phyloP scores from a whole-genome alignment of 169 alveolate species.

The Plasmodium falciparum region DNA sequence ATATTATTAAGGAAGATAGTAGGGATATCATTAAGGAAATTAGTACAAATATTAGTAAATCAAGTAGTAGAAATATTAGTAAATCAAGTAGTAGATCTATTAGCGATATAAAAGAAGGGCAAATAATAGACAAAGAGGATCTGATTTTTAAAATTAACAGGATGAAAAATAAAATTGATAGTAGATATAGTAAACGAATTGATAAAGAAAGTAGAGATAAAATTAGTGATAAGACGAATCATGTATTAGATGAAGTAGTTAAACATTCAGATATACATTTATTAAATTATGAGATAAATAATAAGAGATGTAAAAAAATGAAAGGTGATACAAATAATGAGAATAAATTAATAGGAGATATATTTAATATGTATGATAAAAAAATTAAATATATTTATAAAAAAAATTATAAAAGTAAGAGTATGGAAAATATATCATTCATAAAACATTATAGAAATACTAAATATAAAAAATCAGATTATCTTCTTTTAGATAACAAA shows the following conservation, averaged over 20 bases:
- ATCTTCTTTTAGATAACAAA: slow-evolving; percentile 11
- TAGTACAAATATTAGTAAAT: too few relatives aligned
- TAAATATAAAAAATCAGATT: slow-evolving; percentile 34
- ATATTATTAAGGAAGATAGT: background rate
- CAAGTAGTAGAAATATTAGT: too few relatives aligned
- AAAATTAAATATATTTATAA: background rate
- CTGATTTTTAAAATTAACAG: too few relatives aligned
- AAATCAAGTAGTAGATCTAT: too few relatives aligned
- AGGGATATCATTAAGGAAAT: too few relatives aligned
- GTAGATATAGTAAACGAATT: background rate
- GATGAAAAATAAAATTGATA: too few relatives aligned
- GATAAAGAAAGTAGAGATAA: slow-evolving; percentile 3
- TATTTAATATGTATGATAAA: slow-evolving; percentile 13
- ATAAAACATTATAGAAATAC: background rate
- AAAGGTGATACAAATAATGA: background rate
- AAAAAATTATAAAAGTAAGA: slow-evolving; percentile 23
- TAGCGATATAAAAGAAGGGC: too few relatives aligned
- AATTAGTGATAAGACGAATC: background rate
- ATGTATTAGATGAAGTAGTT: too few relatives aligned
- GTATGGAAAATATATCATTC: slow-evolving; percentile 14
- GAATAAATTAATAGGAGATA: slow-evolving; percentile 22
- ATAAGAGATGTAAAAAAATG: background rate
- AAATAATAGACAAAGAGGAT: too few relatives aligned
- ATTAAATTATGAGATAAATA: background rate
- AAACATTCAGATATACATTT: too few relatives aligned